Percentiles rank a stretch among this genome's conserved stretches.
phyloP scores from a whole-genome alignment of 2,329 filamentous ascomycete genomes.

The Esteya vermicola region DNA sequence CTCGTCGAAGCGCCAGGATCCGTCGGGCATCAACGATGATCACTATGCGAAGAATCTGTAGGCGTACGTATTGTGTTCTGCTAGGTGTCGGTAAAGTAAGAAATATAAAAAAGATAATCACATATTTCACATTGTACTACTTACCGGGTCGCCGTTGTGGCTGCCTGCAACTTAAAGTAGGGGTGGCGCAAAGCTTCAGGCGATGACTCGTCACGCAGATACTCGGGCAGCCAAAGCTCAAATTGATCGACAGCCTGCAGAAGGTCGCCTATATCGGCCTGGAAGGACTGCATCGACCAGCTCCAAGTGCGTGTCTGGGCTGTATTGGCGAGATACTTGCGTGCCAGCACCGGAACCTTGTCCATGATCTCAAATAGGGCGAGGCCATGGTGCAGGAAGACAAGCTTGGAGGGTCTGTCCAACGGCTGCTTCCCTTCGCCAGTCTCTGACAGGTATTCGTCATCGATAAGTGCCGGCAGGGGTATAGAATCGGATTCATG shows the following conservation, averaged over 20 bases:
- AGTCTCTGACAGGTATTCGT: constrained; percentile 13
- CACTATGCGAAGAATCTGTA: background rate
- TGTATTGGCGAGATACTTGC: background rate
- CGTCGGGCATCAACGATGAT: background rate
- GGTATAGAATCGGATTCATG: constrained; percentile 2
- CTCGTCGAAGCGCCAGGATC: constrained; percentile 4
- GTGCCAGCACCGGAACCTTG: too few species aligned
- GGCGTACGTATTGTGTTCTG: background rate
- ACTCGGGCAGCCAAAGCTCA: background rate
- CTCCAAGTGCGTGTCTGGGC: background rate
- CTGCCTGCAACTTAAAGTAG: background rate
- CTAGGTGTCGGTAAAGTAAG: too few species aligned
- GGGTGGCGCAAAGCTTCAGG: too few species aligned
- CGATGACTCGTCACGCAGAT: background rate
- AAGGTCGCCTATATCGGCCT: background rate
- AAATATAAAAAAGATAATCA: too few species aligned
- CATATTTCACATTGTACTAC: too few species aligned
- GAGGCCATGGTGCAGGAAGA: too few species aligned
- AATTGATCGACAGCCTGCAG: background rate
- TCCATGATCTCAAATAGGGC: too few species aligned
- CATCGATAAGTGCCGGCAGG: constrained; percentile 15
- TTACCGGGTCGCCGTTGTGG: background rate
- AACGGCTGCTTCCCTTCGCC: constrained; percentile 13
- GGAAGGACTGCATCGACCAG: background rate
- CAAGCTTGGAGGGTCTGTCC: too few species aligned